Percentiles rank a stretch among this genome's conserved stretches.
phyloP scores from a whole-genome alignment of 495 filamentous ascomycete genomes.

The Rusavskia elegans region DNA sequence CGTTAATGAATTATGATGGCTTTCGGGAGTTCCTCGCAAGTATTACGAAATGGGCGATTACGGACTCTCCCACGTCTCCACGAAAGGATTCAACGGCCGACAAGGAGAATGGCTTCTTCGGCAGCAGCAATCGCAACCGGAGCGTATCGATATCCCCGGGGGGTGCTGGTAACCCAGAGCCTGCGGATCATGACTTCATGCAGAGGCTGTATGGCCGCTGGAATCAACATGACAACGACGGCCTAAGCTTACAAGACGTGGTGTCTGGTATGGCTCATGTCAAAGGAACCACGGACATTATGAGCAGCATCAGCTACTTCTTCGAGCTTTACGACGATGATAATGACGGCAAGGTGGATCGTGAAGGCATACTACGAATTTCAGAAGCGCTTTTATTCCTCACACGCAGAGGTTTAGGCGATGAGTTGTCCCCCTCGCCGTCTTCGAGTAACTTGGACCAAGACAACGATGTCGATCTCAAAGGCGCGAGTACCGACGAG shows the following conservation, averaged over 20 bases:
- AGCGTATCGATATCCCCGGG: conserved; percentile 46
- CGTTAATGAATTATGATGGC: conserved; percentile 89
- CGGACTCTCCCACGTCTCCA: conserved; percentile 51
- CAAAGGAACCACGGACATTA: conserved; percentile 85
- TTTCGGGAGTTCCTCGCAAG: conserved; percentile 86
- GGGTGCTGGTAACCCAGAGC: conserved; percentile 57
- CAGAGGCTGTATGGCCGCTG: conserved; percentile 74
- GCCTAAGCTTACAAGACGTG: conserved; percentile 73
- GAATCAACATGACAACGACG: conserved; percentile 61
- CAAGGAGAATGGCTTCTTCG: conserved; percentile 37
- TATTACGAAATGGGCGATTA: conserved; percentile 80
- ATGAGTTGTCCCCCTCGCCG: conserved; percentile 38
- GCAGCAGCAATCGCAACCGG: conserved; percentile 31
- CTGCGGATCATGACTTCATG: conserved; percentile 93
- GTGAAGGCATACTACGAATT: conserved; percentile 88
- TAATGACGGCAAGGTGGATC: conserved; percentile 81
- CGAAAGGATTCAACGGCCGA: conserved; percentile 36
- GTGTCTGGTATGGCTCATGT: conserved; percentile 79
- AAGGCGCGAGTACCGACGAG: conserved; percentile 35
- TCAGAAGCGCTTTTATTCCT: conserved; percentile 90
- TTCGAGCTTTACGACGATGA: conserved; percentile 94
- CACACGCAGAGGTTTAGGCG: conserved; percentile 71
- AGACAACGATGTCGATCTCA: conserved; percentile 19
- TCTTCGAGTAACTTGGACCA: conserved; percentile 10
- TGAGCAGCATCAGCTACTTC: conserved; percentile 94